These are phyloP conservation scores for Chaetomium fimeti DNA, from an alignment of 495 filamentous ascomycete genomes.

Conservation along the genomic window DNA sequence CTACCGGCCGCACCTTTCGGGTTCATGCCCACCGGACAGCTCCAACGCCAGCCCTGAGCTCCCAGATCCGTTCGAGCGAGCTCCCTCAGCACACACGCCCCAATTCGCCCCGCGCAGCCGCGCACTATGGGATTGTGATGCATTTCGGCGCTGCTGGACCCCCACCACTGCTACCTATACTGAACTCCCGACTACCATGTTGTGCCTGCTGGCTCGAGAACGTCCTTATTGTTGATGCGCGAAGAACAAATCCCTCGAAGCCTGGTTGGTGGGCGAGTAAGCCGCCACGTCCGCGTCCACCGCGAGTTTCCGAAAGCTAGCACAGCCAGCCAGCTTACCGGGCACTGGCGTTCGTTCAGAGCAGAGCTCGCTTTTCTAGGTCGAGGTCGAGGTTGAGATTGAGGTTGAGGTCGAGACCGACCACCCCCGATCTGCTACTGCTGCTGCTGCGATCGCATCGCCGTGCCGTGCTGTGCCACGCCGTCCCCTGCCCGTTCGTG, in stretches of 20 bases:
- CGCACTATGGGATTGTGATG: conserved; percentile 39
- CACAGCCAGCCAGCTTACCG: not conserved
- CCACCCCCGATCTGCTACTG: not conserved
- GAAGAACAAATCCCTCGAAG: conserved; percentile 24
- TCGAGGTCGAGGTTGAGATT: conserved; percentile 13
- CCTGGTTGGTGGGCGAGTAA: conserved; percentile 30
- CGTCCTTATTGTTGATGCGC: conserved; percentile 35
- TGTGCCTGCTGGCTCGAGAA: conserved; percentile 31
- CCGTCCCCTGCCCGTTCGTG: not conserved
- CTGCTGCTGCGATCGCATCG: not conserved
- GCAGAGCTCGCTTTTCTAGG: not conserved
- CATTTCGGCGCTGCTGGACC: conserved; percentile 29
- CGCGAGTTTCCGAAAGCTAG: not conserved
- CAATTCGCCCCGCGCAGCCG: conserved; percentile 22
- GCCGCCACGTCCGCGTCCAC: conserved; percentile 21
- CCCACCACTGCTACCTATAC: conserved; percentile 15
- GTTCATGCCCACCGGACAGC: conserved; percentile 13
- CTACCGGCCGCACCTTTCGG: no score
- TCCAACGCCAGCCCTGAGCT: conserved; percentile 18
- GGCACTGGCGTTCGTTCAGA: conserved; percentile 4
- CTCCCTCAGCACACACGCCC: conserved; percentile 6
- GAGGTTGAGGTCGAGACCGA: conserved; percentile 1
- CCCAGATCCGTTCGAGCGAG: conserved; percentile 14
- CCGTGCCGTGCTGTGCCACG: conserved; percentile 22
- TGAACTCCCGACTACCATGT: conserved; percentile 30